Percentiles rank a stretch among this genome's conserved stretches.
Evolutionary conservation across 2,329 filamentous ascomycete genomes (phyloP).

Genomic region (Xylogone sp.): DNA sequence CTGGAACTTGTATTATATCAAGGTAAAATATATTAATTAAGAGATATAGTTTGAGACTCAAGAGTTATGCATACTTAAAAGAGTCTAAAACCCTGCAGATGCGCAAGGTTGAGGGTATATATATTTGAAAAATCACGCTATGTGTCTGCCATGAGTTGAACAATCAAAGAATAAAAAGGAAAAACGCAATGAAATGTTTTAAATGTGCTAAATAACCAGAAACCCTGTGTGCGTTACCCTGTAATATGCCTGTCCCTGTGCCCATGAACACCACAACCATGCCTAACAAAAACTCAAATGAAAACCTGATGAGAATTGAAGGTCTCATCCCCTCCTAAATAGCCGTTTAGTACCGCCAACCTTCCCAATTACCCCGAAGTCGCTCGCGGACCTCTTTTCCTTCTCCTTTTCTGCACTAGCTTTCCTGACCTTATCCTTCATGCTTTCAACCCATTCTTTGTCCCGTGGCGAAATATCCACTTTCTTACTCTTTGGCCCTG

Average conservation of each 20-base stretch:
- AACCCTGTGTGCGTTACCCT: not conserved
- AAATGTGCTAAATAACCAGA: not conserved
- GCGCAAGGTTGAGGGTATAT: not conserved
- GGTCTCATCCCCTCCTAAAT: constrained; percentile 46
- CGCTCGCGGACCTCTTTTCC: constrained; percentile 27
- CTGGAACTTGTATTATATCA: no score
- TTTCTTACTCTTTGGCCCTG: constrained; percentile 63
- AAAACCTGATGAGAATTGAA: not conserved
- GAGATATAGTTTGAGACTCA: not conserved
- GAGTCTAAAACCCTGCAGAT: not conserved
- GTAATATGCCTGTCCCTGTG: not conserved
- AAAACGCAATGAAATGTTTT: not conserved
- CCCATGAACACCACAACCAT: not conserved
- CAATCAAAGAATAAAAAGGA: not conserved
- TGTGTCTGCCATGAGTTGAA: not conserved
- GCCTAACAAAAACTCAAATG: not conserved
- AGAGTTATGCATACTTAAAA: not conserved
- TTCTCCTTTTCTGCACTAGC: constrained; percentile 57
- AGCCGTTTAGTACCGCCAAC: constrained; percentile 70
- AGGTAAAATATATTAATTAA: not conserved
- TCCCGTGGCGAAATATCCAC: constrained; percentile 69
- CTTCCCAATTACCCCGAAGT: constrained; percentile 67
- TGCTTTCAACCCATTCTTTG: constrained; percentile 75
- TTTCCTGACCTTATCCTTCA: constrained; percentile 74
- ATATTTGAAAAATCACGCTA: not conserved